A percentile compares a stretch with the other conserved stretches of the same genome.
These are phyloP conservation scores for Trichosporon coremiiforme DNA, from an alignment of 1,284 basidiomycete genomes.

Conservation along the genomic window DNA sequence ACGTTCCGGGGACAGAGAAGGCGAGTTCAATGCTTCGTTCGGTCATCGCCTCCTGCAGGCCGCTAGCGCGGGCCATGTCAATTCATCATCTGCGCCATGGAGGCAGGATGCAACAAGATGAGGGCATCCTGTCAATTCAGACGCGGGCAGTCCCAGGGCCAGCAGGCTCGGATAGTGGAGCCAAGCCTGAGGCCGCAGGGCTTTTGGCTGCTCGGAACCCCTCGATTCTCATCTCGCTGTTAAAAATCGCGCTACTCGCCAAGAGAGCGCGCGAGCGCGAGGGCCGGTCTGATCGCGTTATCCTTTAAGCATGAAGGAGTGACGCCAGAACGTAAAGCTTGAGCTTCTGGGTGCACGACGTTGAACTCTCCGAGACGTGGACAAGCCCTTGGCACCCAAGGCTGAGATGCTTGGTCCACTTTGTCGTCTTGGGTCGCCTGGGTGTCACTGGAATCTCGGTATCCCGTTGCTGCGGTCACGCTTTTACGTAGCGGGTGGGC, in stretches of 20 bases:
- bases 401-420: background rate
- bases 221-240: background rate
- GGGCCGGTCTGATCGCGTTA: background rate
- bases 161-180: background rate
- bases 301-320: background rate
- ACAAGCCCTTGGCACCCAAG: background rate
- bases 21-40: background rate
- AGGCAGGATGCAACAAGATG: background rate
- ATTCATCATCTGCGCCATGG: background rate
- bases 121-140: background rate
- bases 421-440: background rate
- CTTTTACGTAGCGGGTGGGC: background rate
- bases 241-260: background rate
- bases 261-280: background rate
- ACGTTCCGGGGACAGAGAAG: background rate
- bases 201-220: background rate
- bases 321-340: slow-evolving; percentile 4
- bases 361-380: background rate
- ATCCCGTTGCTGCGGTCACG: background rate
- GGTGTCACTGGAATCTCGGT: background rate
- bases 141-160: background rate
- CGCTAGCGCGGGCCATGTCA: background rate
- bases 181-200: slow-evolving; percentile 3
- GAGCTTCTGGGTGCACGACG: background rate
- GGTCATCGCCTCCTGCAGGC: background rate